Base-by-base conservation (phyloP, 2,329 filamentous ascomycete species). In the Aspergillus pseudonomiae region DNA sequence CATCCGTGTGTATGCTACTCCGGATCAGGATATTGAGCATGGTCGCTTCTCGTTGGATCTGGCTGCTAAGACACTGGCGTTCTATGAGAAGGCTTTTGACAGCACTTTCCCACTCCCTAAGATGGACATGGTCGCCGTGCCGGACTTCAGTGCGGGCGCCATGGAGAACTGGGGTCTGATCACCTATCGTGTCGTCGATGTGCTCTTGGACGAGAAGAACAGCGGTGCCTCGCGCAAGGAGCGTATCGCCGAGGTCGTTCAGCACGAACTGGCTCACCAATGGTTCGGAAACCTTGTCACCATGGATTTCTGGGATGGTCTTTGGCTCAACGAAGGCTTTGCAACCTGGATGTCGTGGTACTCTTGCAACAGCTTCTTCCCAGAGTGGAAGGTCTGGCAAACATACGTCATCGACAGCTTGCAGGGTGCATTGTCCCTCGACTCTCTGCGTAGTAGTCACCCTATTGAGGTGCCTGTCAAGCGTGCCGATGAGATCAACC, bases 121-220 rank as follows among this genome's bases (percentile, higher is more conserved):
- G 85, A 95, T 96, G 91, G 93, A 96, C 79, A 95, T 96, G 90
- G 89, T 96, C 70, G 94, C 94, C 52, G 94, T 98, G 74, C 94
- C 94, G 19, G 94, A 98, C 77, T 98, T 98, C 77, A 93, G 93
- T 57, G 93, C 93, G 56, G 94, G 94, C 66, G 94, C 94, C 64
- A 97, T 98, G 94, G 94, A 98, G 84, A 98, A 98, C 79, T 98
- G 94, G 94, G 94, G 94, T 75, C 83, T 98, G 59, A 89, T 98
- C 70, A 98, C 94, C 7, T 98, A 97, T 82, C 91, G 94, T 68
- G 91, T 96, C 26, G 94, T 97, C 39, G 93, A 96, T 74, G 80
- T 98, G 54, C 86, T 98, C 63, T 88, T 96, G 66, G 94, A 98
- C 72, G 93, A 97, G 80, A 95, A 96, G 84, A 91, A 88, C 3